Evolutionary conservation across 2,329 filamentous ascomycete genomes (phyloP), one percentile per base, ranked within the genome.

Genomic region (Penicillium sp.): DNA sequence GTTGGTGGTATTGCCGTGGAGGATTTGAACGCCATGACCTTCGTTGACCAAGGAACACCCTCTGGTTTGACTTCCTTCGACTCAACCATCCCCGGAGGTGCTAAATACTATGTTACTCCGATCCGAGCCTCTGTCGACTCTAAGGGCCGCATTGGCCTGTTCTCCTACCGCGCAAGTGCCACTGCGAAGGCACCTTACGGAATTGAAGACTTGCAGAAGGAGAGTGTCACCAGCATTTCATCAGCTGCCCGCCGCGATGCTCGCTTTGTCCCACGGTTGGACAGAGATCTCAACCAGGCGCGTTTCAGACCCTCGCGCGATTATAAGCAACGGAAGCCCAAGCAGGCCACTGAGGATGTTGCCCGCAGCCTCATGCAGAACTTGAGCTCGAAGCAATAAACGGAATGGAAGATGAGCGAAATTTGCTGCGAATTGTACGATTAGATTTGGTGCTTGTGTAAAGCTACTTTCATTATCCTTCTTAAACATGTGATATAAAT

Each of bases 81-180:
- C 58, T 69, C 75, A 7, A 73, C 79, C 37, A 69, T 76, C 6
- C 69, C 71, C 1, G 83, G 83, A 46, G 83, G 83, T 53, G 78
- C 77, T 55, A 85, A 84, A 63, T 71, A 84, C 54, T 80, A 76
- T 74, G 80, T 83, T 25, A 75, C 77, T 19, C 79, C 83, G 1
- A 69, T 73, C 44, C 77, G 75, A 42, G 83, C 80, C 23, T 69
- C 66, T 45, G 69, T 83, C 33, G 74, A 80, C 58, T 74, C 79
- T 21, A 67, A 75, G 11, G 80, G 80, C 35, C 73, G 72, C 37
- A 75, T 83, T 55, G 64, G 65, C 4, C 70, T 83, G 47, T 62
- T 68, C 14, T 71, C 69, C 21, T 68, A 67, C 55, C 69, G 71
- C 29, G 72, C 73, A 13, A 71, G 66, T 39, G 61, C 68, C n/a